Percentiles rank a stretch among this genome's conserved stretches.
phyloP scores from a whole-genome alignment of 768 basidiomycete genomes.

The Sutorius australiensis region DNA sequence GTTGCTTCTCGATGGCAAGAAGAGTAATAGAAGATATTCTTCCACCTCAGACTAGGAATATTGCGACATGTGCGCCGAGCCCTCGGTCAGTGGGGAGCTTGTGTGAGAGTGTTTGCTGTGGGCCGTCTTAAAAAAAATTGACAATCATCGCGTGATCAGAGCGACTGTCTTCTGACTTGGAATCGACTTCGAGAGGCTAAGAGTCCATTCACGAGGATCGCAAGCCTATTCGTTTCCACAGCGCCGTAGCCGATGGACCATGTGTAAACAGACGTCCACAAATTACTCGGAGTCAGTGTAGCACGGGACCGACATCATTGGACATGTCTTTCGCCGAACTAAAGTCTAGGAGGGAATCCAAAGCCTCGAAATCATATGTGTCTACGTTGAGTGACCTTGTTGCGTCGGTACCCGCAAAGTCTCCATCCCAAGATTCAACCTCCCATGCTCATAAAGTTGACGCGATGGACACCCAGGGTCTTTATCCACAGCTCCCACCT shows the following conservation, averaged over 20 bases:
- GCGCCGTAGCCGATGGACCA: too few relatives aligned
- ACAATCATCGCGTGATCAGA: too few relatives aligned
- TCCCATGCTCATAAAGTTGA: not conserved
- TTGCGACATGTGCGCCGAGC: not conserved
- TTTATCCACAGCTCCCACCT: constrained; percentile 36
- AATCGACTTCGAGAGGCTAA: too few relatives aligned
- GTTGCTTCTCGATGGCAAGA: not conserved
- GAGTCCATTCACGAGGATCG: too few relatives aligned
- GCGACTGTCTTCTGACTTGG: too few relatives aligned
- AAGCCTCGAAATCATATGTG: constrained; percentile 35
- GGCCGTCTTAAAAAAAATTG: too few relatives aligned
- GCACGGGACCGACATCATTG: not conserved
- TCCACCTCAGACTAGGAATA: not conserved
- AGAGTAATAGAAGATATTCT: not conserved
- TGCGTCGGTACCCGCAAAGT: constrained; percentile 21
- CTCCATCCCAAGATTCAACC: constrained; percentile 20
- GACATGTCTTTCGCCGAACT: constrained; percentile 39
- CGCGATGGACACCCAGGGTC: constrained; percentile 3
- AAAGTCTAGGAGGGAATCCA: constrained; percentile 29
- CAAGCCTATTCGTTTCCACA: too few relatives aligned
- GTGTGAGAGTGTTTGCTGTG: not conserved
- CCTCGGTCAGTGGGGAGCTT: not conserved
- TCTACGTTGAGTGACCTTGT: constrained; percentile 25
- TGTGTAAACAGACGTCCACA: constrained; percentile 12
- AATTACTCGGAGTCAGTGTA: not conserved